Conservation (phyloP, 2,329 filamentous ascomycete species). For the Lasiodiplodia sp. region DNA sequence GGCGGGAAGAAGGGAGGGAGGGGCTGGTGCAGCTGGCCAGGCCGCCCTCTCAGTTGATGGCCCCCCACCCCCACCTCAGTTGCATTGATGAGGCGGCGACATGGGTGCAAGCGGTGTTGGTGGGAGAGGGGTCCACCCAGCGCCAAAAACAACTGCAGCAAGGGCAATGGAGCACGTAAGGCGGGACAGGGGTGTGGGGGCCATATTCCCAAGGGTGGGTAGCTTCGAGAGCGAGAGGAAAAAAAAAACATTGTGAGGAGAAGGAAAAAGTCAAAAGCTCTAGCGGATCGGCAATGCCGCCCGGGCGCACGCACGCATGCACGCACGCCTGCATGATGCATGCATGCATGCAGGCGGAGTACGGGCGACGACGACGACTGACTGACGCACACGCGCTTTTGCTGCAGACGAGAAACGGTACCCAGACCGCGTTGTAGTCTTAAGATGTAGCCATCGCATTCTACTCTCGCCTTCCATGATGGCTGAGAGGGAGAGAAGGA, state of each 20-base stretch:
- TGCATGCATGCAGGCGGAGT: constrained; percentile 26
- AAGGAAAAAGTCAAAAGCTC: background rate
- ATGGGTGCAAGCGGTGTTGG: background rate
- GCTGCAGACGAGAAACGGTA: background rate
- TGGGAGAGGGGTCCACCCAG: background rate
- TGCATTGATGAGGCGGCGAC: background rate
- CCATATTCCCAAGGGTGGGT: background rate
- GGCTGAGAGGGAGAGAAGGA: too few relatives aligned
- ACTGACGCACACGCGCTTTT: background rate
- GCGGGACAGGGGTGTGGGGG: background rate
- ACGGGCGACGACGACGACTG: constrained; percentile 2
- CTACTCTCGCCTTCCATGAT: background rate
- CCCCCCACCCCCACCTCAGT: background rate
- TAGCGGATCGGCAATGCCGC: constrained; percentile 27
- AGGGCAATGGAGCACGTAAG: background rate
- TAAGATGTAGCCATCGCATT: background rate
- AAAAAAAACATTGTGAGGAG: background rate
- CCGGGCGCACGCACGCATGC: constrained; percentile 3
- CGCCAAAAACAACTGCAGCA: background rate
- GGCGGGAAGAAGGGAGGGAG: background rate
- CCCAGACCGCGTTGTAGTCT: background rate
- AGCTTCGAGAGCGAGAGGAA: background rate
- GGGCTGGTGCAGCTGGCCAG: background rate
- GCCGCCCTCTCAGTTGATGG: background rate
- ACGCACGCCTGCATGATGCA: constrained; percentile 8